Conservation (phyloP, 78 protist genomes). For the Dictyostelium firmibasis region DNA sequence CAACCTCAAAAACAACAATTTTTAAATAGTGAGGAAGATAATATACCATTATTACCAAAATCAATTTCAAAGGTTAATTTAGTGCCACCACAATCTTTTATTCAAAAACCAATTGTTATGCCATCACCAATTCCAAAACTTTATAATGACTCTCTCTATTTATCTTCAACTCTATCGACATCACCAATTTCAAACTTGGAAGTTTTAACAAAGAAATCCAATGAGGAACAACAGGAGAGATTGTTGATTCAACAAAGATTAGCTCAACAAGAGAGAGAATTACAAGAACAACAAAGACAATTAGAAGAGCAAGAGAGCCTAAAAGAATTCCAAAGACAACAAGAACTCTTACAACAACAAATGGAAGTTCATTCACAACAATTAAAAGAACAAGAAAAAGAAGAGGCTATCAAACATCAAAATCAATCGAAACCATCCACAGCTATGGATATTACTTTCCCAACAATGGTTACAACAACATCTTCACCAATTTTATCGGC, state of each 20-base stretch:
- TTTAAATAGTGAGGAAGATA: background rate
- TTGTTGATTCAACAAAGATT: background rate
- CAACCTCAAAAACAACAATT: background rate
- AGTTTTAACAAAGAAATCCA: background rate
- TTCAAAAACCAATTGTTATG: conserved; percentile 4
- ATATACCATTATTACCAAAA: conserved; percentile 59
- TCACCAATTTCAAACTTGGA: background rate
- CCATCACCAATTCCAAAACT: background rate
- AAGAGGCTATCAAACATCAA: background rate
- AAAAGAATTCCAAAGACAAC: background rate
- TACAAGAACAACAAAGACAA: background rate
- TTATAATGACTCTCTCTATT: background rate
- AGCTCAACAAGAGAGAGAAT: background rate
- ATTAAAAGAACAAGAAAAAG: too few species aligned
- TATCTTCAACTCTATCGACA: conserved; percentile 6
- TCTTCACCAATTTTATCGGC: background rate
- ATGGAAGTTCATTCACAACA: background rate
- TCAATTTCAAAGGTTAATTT: background rate
- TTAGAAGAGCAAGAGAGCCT: background rate
- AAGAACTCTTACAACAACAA: background rate
- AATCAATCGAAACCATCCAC: too few species aligned
- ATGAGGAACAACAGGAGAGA: background rate
- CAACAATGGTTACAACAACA: background rate
- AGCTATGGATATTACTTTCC: background rate
- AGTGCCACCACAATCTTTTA: conserved; percentile 4